These are phyloP conservation scores for Trichosanthes truncata DNA, from an alignment of 306 rosid species.

Conservation along the genomic window DNA sequence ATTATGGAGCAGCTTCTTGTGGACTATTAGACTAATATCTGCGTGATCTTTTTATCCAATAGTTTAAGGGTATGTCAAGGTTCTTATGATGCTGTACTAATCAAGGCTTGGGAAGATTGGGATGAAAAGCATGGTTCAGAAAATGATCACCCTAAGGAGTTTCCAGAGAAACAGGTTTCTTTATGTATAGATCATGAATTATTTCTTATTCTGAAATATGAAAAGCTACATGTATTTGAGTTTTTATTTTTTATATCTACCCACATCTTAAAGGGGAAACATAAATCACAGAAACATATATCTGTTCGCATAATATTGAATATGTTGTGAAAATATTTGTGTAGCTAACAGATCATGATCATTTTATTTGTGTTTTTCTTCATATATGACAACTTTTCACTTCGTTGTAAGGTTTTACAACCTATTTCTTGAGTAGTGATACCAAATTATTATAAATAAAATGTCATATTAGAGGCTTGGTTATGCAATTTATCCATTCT, in stretches of 20 bases:
- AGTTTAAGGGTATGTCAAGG: slow-evolving; percentile 86
- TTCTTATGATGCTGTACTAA: slow-evolving; percentile 47
- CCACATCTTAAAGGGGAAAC: neutral
- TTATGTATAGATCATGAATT: slow-evolving; percentile 6
- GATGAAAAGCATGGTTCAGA: slow-evolving; percentile 57
- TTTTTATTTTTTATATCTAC: neutral
- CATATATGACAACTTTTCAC: neutral
- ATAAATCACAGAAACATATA: neutral
- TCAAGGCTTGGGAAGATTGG: slow-evolving; percentile 85
- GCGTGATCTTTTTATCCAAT: slow-evolving; percentile 12
- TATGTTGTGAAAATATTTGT: neutral
- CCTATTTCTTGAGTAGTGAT: neutral
- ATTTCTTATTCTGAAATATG: neutral
- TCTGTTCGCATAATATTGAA: neutral
- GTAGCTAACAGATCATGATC: neutral
- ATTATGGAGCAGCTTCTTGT: neutral
- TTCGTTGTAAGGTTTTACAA: neutral
- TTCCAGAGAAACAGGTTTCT: slow-evolving; percentile 75
- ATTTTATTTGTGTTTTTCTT: neutral
- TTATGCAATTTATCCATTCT: neutral
- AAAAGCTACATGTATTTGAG: neutral
- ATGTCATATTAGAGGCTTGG: neutral
- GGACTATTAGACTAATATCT: neutral
- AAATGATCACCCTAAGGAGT: slow-evolving; percentile 78
- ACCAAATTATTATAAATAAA: neutral